Evolutionary conservation across 495 filamentous ascomycete species (phyloP).

Genomic region (Podospora fimiseda): DNA sequence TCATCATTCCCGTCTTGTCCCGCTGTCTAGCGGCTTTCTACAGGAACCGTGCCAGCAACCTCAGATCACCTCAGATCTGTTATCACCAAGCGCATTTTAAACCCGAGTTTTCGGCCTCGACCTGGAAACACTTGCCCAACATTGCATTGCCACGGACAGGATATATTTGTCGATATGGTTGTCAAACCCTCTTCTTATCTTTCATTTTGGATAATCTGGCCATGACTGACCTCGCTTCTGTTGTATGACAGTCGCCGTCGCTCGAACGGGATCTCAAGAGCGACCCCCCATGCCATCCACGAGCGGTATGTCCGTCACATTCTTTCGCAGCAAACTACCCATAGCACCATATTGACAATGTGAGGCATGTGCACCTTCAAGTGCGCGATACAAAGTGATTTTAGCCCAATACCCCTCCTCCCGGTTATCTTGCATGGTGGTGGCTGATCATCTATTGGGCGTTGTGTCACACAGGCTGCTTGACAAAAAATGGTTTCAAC

Average conservation of each 20-base stretch:
- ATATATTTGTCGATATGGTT: neutral
- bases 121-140: no score
- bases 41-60: neutral
- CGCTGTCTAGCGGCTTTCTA: neutral
- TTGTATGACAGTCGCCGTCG: conserved; percentile 28
- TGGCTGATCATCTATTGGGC: no score
- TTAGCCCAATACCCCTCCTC: no score
- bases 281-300: conserved; percentile 81
- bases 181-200: neutral
- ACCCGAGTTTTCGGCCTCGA: no score
- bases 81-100: no score
- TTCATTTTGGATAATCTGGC: neutral
- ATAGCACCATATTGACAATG: conserved; percentile 13
- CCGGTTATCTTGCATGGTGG: no score
- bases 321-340: conserved; percentile 1
- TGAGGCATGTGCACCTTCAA: conserved; percentile 18
- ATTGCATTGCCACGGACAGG: neutral
- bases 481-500: conserved; percentile 77
- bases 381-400: conserved; percentile 83
- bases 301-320: conserved; percentile 65
- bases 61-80: no score
- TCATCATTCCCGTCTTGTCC: neutral
- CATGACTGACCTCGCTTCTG: neutral
- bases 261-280: conserved; percentile 62
- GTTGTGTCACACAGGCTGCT: conserved; percentile 57